phyloP scores from a whole-genome alignment of 345 rosid species.

The Geranium rotundifolium region DNA sequence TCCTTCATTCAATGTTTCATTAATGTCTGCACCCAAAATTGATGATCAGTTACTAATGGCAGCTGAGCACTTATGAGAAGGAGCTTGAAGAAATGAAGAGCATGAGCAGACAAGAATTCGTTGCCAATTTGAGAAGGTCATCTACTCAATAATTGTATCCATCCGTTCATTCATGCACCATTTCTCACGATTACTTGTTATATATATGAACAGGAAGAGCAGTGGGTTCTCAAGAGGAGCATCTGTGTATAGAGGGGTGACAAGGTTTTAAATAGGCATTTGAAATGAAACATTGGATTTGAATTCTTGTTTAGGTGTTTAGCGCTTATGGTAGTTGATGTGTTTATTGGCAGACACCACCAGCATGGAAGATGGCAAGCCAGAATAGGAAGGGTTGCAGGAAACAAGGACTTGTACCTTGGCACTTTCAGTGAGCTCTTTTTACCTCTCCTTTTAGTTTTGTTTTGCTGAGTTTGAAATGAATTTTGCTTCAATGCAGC shows the following conservation, averaged over 20 bases:
- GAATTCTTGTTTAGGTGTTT: too few species aligned
- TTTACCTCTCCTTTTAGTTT: background rate
- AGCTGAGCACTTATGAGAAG: slow-evolving; percentile 65
- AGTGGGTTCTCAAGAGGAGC: slow-evolving; percentile 95
- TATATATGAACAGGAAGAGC: slow-evolving; percentile 48
- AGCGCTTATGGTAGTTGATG: too few species aligned
- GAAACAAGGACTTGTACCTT: slow-evolving; percentile 89
- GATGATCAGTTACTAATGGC: background rate
- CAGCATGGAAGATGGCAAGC: slow-evolving; percentile 97
- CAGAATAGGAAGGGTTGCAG: slow-evolving; percentile 87
- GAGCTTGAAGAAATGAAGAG: slow-evolving; percentile 59
- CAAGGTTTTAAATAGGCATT: slow-evolving; percentile 47
- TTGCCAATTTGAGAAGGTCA: slow-evolving; percentile 88
- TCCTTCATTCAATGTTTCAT: background rate
- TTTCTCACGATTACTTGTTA: background rate
- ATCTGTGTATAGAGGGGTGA: slow-evolving; percentile 84
- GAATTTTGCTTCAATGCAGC: too few species aligned
- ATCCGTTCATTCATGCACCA: too few species aligned
- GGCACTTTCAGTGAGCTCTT: slow-evolving; percentile 68
- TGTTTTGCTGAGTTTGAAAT: too few species aligned
- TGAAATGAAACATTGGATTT: slow-evolving; percentile 4
- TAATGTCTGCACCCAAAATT: background rate
- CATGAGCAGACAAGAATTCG: slow-evolving; percentile 86
- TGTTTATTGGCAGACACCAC: slow-evolving; percentile 45
- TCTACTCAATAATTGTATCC: too few species aligned